Percentiles rank a stretch among this genome's conserved stretches.
These are phyloP conservation scores for Xerophyta viscosa DNA, from an alignment of 106 monocot genomes.

Conservation along the genomic window DNA sequence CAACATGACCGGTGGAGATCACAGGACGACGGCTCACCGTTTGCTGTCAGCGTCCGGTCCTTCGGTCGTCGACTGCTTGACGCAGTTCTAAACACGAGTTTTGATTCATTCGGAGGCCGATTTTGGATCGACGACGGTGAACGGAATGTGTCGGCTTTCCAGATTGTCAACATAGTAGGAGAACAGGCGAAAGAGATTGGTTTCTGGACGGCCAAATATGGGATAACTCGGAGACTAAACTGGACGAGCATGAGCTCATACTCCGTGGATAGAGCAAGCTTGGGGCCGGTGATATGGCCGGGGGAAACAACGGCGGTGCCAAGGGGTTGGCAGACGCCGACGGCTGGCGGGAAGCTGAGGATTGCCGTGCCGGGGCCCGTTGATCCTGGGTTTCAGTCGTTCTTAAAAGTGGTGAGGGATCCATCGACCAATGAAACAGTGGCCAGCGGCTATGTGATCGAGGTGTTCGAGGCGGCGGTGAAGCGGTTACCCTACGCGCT, in stretches of 20 bases:
- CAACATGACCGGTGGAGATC: conserved; percentile 6
- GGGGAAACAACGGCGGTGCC: conserved; percentile 35
- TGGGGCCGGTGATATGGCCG: conserved; percentile 54
- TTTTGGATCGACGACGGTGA: conserved; percentile 35
- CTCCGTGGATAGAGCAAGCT: conserved; percentile 2
- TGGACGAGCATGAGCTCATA: background rate
- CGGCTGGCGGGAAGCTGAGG: conserved; percentile 21
- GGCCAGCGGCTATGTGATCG: conserved; percentile 1
- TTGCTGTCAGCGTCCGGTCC: too few relatives aligned
- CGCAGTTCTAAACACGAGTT: conserved; percentile 7
- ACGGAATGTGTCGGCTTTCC: conserved; percentile 20
- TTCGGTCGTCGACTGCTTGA: too few relatives aligned
- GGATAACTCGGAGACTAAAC: conserved; percentile 20
- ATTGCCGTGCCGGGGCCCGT: conserved; percentile 41
- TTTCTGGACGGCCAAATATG: conserved; percentile 29
- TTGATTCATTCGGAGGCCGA: conserved; percentile 33
- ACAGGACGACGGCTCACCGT: conserved; percentile 23
- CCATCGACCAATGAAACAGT: background rate
- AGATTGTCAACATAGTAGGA: conserved; percentile 50
- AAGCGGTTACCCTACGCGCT: conserved; percentile 2
- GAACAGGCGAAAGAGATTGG: conserved; percentile 24
- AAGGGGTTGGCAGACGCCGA: conserved; percentile 38
- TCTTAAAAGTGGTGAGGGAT: conserved; percentile 23
- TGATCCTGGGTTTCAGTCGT: conserved; percentile 30
- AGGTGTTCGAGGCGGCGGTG: conserved; percentile 14